Base-by-base conservation (phyloP, 768 basidiomycete species). In the Vishniacozyma victoriae region DNA sequence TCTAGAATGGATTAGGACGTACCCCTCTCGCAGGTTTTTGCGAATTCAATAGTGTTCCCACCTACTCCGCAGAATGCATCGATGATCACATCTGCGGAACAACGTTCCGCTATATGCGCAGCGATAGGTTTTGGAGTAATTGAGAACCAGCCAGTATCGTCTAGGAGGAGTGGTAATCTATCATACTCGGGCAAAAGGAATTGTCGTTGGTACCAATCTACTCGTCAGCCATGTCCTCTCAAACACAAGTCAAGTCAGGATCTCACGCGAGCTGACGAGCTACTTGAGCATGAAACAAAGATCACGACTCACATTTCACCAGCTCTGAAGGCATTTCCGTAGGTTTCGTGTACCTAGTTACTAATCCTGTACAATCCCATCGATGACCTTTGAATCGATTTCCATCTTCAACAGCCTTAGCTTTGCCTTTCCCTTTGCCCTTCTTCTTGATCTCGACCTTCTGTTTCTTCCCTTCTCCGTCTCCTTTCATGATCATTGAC, bases 1-100 rank as follows among this genome's bases (percentile, higher is more conserved):
- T 9, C 29, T 9, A 9, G 9, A 33, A 33, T 9, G 29, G 29
- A 33, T n/a, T 9, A 33, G 9, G 9, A 9, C 35, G 2, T 33
- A n/a, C 16, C 20, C 72, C 86, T 75, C 68, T 93, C 86, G 74
- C 95, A 99, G 2, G 91, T 95, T 69, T 85, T 81, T 2, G 95
- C 95, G 72, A 99, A 96, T 3, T 91, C 89, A 48, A 99, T 97
- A 0, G 93, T 82, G 63, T 99, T 99, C 14, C 93, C 95, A 22
- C 95, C 95, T 0, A 97, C 92, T 1, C 95, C 95, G 64, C 92
- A 96, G 69, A 97, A 99, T 0, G 91, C 88, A 65, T 97, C 95
- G 3, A 61, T 36, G 1, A 67, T 52, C 18, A 59, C 53, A 39
- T 59, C 67, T 26, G 59, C 73, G 44, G 57, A 44, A 75, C 93